Conservation (phyloP, 495 filamentous ascomycete genomes). For the Daldinia caldariorum region DNA sequence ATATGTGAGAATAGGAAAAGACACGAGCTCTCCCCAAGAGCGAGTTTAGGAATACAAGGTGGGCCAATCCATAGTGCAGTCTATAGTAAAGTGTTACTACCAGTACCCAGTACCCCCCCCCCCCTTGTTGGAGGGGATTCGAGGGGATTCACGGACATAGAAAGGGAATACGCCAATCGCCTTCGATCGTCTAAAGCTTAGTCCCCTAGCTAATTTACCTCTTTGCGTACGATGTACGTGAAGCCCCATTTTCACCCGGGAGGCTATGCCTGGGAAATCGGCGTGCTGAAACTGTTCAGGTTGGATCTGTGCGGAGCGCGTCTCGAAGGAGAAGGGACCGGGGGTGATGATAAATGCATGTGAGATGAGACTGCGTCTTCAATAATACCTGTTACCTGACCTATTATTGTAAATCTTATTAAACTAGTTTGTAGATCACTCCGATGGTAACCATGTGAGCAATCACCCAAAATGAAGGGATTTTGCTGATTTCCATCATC, state of each 20-base stretch:
- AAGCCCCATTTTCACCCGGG: slow-evolving; percentile 20
- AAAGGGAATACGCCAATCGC: slow-evolving; percentile 18
- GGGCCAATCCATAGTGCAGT: background rate
- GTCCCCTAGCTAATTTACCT: slow-evolving; percentile 20
- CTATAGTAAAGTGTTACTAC: background rate
- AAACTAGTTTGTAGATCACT: background rate
- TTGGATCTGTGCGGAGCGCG: slow-evolving; percentile 44
- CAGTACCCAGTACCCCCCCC: background rate
- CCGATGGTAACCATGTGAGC: background rate
- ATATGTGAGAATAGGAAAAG: slow-evolving; percentile 27
- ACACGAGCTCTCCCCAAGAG: slow-evolving; percentile 30
- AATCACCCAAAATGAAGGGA: background rate
- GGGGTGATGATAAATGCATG: slow-evolving; percentile 16
- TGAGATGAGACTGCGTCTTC: slow-evolving; percentile 1
- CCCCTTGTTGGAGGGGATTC: slow-evolving; percentile 20
- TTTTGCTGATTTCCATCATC: background rate
- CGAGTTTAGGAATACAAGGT: slow-evolving; percentile 16
- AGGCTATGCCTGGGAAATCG: slow-evolving; percentile 42
- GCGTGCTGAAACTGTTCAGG: slow-evolving; percentile 50
- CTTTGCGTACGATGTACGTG: background rate
- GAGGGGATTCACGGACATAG: slow-evolving; percentile 23
- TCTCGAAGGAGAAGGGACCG: slow-evolving; percentile 30
- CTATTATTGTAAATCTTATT: background rate
- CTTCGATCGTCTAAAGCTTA: slow-evolving; percentile 15
- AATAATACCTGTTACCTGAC: background rate